A percentile compares a stretch with the other conserved stretches of the same genome.
Evolutionary conservation across 352 stramenopile genomes (phyloP).

Genomic region (Thraustochytrium sp.): DNA sequence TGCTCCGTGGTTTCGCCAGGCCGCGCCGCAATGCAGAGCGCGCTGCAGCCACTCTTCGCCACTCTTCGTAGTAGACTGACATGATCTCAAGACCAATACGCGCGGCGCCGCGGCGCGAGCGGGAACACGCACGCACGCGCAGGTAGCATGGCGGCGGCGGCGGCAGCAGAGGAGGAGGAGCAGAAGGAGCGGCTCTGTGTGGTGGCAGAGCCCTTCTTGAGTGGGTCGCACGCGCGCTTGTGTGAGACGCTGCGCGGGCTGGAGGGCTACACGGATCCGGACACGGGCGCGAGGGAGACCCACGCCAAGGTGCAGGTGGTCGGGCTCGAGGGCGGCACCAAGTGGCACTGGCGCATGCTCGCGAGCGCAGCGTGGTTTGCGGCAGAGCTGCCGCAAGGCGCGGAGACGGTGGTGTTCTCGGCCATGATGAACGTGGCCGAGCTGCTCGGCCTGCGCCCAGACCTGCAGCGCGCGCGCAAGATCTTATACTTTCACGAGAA

Average conservation of each 20-base stretch:
- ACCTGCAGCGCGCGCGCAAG: constrained; percentile 26
- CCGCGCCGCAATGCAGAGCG: no score
- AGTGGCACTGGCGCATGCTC: constrained; percentile 40
- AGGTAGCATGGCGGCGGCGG: not conserved
- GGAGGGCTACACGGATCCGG: not conserved
- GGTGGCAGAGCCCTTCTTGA: constrained; percentile 13
- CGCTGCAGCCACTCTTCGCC: no score
- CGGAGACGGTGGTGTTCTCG: not conserved
- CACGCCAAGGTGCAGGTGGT: not conserved
- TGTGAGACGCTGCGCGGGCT: not conserved
- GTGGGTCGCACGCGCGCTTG: constrained; percentile 25
- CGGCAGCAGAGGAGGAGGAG: no score
- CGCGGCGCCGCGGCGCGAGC: no score
- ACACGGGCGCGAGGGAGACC: not conserved
- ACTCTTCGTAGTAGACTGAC: no score
- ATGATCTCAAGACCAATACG: no score
- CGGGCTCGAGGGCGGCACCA: not conserved
- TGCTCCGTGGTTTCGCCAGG: not conserved
- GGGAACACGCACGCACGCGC: no score
- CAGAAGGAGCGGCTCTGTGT: not conserved
- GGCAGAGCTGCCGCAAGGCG: not conserved
- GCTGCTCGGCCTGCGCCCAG: constrained; percentile 10
- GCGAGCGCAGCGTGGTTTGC: constrained; percentile 7
- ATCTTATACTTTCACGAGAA: constrained; percentile 67
- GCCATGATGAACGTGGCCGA: constrained; percentile 38